Percentiles rank a stretch among this genome's conserved stretches.
These are phyloP conservation scores for Fraxinus ornus DNA, from an alignment of 305 asterid genomes.

Conservation along the genomic window DNA sequence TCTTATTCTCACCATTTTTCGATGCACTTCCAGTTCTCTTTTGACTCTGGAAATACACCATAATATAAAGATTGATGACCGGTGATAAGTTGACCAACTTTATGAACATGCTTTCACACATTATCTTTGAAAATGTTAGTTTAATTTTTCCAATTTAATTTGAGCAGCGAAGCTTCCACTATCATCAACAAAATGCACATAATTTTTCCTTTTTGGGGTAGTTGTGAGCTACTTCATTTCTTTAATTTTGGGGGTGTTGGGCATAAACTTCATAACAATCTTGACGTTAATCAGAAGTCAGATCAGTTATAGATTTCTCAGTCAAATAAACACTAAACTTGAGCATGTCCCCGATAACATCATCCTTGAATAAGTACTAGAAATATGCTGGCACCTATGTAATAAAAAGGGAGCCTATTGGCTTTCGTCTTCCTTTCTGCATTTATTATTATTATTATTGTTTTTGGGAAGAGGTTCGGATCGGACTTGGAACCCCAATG, in stretches of 20 bases:
- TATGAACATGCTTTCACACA: constrained; percentile 3
- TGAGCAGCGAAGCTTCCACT: background rate
- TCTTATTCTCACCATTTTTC: constrained; percentile 46
- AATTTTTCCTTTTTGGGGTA: background rate
- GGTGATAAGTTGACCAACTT: background rate
- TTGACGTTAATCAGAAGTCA: background rate
- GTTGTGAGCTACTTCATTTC: background rate
- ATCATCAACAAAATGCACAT: background rate
- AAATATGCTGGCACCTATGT: background rate
- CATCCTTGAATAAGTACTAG: background rate
- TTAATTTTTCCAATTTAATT: constrained; percentile 11
- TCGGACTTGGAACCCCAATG: background rate
- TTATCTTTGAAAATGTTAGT: background rate
- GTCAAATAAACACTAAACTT: background rate
- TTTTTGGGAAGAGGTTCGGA: background rate
- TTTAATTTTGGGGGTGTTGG: background rate
- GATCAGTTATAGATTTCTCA: background rate
- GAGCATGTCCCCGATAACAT: background rate
- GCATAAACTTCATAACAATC: background rate
- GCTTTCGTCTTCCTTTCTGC: background rate
- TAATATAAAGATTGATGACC: constrained; percentile 11
- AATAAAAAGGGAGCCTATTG: background rate
- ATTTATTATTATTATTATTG: background rate
- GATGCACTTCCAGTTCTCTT: constrained; percentile 53
- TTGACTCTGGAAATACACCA: constrained; percentile 41